Evolutionary conservation across 257 asterid genomes (phyloP).

Genomic region (Paulownia fortunei): DNA sequence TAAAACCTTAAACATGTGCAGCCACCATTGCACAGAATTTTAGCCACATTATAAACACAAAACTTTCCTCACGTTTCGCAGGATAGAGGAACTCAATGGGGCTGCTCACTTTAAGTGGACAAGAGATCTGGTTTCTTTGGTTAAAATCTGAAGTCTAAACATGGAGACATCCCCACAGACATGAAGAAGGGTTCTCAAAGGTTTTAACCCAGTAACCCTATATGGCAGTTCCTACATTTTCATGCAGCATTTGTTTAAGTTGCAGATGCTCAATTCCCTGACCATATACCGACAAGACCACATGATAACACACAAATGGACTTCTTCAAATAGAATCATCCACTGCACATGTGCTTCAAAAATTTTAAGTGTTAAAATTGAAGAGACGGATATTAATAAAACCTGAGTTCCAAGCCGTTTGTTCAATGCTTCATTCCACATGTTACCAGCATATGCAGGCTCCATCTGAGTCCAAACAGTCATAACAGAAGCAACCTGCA

Average conservation of each 20-base stretch:
- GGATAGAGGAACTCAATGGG: not conserved
- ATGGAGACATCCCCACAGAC: not conserved
- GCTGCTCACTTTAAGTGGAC: not conserved
- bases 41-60: not conserved
- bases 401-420: conserved; percentile 94
- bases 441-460: conserved; percentile 82
- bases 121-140: not conserved
- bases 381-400: conserved; percentile 5
- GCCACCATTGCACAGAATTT: not conserved
- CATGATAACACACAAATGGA: not conserved
- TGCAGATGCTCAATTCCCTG: conserved; percentile 23
- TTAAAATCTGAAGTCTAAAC: not conserved
- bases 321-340: not conserved
- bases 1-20: not conserved
- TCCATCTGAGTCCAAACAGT: conserved; percentile 81
- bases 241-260: not conserved
- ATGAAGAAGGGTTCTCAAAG: not conserved
- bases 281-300: not conserved
- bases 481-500: conserved; percentile 91
- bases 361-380: not conserved
- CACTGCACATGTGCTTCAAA: not conserved
- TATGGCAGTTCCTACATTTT: not conserved
- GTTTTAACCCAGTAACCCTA: not conserved
- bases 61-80: not conserved
- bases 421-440: conserved; percentile 97